Evolutionary conservation across 176 grass and related monocot genomes (phyloP), one percentile per base, ranked within the genome.

Genomic region (Bolboschoenus planiculmis): DNA sequence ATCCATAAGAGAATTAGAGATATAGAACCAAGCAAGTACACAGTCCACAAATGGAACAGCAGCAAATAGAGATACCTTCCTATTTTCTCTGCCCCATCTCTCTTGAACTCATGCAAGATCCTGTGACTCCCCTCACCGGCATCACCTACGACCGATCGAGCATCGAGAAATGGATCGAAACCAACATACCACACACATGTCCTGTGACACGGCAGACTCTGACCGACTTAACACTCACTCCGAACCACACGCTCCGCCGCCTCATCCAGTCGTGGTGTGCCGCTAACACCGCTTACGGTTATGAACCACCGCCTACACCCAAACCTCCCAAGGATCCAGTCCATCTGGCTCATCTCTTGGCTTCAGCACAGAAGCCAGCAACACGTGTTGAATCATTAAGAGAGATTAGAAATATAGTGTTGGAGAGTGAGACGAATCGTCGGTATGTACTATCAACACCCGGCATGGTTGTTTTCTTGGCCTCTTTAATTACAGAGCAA

Each of bases 41-140:
- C 77, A 56, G 16, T 20, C 67, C 70, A 70, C 24, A 64, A 30
- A 84, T 70, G 82, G 82, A 75, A 56, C 64, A 74, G 8, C 65
- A 90, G 90, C 72, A 15, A 44, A 77, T 85, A 27, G 92, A 97
- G 83, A 84, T 95, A 57, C 96, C 96, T 14, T 85, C 89, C 56
- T 94, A 95, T 77, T 99, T 93, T 84, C 86, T 99, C 35, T 99
- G 96, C 85, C 96, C 96, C 31, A 99, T 99, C 50, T 99, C 96
- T 46, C 87, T 99, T 60, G 83, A 99, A 51, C 81, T 99, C 54
- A 99, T 99, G 96, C 74, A 86, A 37, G 96, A 99, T 64, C 96
- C 96, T 44, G 92, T 99, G 48, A 93, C 92, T 64, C 90, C 95
- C 20, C 56, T 86, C 33, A 95, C 92, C 34, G 96, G 96, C 29